Conservation (phyloP, 352 stramenopile species). For the Elongisporangium undulatum region DNA sequence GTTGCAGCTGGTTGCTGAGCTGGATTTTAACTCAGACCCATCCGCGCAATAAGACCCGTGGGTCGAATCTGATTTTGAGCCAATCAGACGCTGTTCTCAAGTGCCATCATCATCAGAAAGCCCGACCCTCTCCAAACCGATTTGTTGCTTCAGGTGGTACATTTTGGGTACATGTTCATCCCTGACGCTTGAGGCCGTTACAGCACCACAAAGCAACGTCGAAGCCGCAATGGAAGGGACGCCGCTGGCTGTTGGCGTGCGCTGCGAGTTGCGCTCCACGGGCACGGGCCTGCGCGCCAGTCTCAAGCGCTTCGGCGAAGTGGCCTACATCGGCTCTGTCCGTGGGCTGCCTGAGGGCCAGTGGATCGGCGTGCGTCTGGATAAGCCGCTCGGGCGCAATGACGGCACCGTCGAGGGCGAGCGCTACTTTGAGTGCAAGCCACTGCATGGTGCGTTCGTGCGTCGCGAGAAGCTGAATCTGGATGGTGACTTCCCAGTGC, state of each 20-base stretch:
- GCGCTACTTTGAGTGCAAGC: conserved; percentile 61
- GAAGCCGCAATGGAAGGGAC: not conserved
- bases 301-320: conserved; percentile 61
- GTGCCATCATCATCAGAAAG: not conserved
- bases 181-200: not conserved
- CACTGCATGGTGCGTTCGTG: conserved; percentile 65
- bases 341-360: conserved; percentile 44
- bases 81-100: not conserved
- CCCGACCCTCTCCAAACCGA: not conserved
- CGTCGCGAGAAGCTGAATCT: conserved; percentile 53
- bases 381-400: conserved; percentile 73
- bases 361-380: conserved; percentile 71
- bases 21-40: not conserved
- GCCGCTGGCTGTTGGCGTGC: conserved; percentile 24
- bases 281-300: conserved; percentile 39
- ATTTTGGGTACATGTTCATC: not conserved
- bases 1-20: not conserved
- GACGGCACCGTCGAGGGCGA: conserved; percentile 47
- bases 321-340: conserved; percentile 60
- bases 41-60: not conserved
- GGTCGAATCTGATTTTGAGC: not conserved
- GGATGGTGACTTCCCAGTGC: conserved; percentile 45
- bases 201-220: not conserved
- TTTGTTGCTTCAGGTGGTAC: not conserved
- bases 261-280: conserved; percentile 52